Evolutionary conservation across 2,329 filamentous ascomycete species (phyloP).

Genomic region (Plenodomus lindquistii): DNA sequence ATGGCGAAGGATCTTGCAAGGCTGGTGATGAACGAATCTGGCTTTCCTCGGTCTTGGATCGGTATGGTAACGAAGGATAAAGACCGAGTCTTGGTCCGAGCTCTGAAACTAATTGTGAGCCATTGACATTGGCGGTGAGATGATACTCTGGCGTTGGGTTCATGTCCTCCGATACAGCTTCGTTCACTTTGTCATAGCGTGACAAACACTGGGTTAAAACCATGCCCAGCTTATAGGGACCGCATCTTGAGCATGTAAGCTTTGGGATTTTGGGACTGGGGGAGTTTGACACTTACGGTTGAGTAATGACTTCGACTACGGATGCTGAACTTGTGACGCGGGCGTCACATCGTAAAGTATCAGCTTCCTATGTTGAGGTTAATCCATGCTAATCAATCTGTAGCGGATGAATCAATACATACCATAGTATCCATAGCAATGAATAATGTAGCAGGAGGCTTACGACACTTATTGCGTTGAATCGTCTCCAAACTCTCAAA

Average conservation of each 20-base stretch:
- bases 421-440: slow-evolving; percentile 27
- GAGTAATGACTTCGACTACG: slow-evolving; percentile 32
- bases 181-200: slow-evolving; percentile 14
- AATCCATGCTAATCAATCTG: background rate
- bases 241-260: slow-evolving; percentile 17
- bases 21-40: background rate
- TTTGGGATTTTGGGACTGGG: background rate
- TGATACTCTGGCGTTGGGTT: slow-evolving; percentile 14
- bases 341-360: slow-evolving; percentile 29
- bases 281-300: slow-evolving; percentile 24
- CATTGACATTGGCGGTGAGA: background rate
- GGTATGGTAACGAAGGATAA: background rate
- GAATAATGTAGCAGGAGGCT: slow-evolving; percentile 26
- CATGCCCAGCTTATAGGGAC: slow-evolving; percentile 29
- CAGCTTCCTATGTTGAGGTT: slow-evolving; percentile 14
- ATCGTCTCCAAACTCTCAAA: slow-evolving; percentile 26
- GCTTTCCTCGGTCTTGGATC: background rate
- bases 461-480: slow-evolving; percentile 7
- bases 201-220: slow-evolving; percentile 24
- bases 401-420: background rate
- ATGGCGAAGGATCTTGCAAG: background rate
- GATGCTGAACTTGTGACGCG: slow-evolving; percentile 21
- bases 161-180: background rate
- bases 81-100: background rate
- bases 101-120: background rate